Evolutionary conservation across 2,329 filamentous ascomycete genomes (phyloP).

Genomic region (Claviceps fusiformis): DNA sequence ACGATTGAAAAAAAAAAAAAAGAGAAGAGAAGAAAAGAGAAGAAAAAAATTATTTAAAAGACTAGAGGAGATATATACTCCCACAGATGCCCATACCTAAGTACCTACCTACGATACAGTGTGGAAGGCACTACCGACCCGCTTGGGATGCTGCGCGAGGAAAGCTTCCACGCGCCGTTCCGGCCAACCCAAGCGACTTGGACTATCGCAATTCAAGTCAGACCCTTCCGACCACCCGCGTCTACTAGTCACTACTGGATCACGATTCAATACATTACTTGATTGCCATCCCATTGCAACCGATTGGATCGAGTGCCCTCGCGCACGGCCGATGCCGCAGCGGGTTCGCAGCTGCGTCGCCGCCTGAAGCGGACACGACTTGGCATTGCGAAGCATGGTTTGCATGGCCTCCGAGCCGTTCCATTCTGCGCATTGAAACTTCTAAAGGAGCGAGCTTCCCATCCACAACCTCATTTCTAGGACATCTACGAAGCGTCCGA

Average conservation of each 20-base stretch:
- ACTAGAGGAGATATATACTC: too few relatives aligned
- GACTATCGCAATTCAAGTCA: not conserved
- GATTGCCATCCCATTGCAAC: not conserved
- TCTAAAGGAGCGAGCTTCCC: not conserved
- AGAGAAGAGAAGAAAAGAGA: too few relatives aligned
- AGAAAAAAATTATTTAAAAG: too few relatives aligned
- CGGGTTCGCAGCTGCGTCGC: not conserved
- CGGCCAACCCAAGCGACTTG: not conserved
- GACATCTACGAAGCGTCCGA: not conserved
- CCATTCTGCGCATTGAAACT: not conserved
- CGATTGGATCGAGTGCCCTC: not conserved
- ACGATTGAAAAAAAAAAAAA: too few relatives aligned
- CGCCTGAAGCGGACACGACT: not conserved
- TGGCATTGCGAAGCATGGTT: not conserved
- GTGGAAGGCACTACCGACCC: not conserved
- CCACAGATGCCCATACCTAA: too few relatives aligned
- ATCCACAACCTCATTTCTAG: too few relatives aligned
- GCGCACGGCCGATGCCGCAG: not conserved
- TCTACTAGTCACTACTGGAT: not conserved
- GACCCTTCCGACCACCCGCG: not conserved
- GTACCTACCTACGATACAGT: too few relatives aligned
- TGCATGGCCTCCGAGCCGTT: not conserved
- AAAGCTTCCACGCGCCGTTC: not conserved
- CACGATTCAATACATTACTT: not conserved
- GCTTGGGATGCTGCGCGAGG: not conserved